A percentile compares a stretch with the other conserved stretches of the same genome.
phyloP scores from a whole-genome alignment of 495 filamentous ascomycete genomes.

The Tuber umbilicatum region DNA sequence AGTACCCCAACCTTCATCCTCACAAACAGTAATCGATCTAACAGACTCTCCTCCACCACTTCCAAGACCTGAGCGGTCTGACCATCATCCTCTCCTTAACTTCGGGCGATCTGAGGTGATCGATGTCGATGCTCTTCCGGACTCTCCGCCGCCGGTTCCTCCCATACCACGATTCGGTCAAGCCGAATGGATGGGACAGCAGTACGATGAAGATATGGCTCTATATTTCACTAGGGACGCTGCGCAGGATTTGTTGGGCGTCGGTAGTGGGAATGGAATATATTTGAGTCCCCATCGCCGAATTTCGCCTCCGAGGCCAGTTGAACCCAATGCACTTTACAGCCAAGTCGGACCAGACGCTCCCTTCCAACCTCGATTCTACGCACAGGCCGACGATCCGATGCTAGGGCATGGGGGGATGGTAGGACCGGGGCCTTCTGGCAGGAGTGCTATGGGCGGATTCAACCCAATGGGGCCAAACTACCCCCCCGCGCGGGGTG shows the following conservation, averaged over 20 bases:
- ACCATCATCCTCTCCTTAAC: slow-evolving; percentile 9
- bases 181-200: neutral
- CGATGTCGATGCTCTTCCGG: slow-evolving; percentile 41
- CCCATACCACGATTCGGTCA: neutral
- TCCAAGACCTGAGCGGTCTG: neutral
- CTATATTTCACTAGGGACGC: slow-evolving; percentile 14
- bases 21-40: slow-evolving; percentile 44
- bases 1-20: slow-evolving; percentile 12
- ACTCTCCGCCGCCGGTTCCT: slow-evolving; percentile 29
- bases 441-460: neutral
- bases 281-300: slow-evolving; percentile 13
- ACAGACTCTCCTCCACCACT: slow-evolving; percentile 44
- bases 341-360: slow-evolving; percentile 24
- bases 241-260: slow-evolving; percentile 43
- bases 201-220: slow-evolving; percentile 9
- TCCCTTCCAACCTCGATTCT: slow-evolving; percentile 20
- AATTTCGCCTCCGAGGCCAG: slow-evolving; percentile 27
- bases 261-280: slow-evolving; percentile 17
- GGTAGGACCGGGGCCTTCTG: slow-evolving; percentile 13
- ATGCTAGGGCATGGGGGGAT: slow-evolving; percentile 36
- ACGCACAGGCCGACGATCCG: slow-evolving; percentile 35
- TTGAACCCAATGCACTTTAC: slow-evolving; percentile 33
- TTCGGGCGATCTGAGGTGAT: slow-evolving; percentile 28
- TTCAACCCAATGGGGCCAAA: neutral
- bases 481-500: slow-evolving; percentile 17